Percentiles rank a stretch among this genome's conserved stretches.
Conservation (phyloP, 495 filamentous ascomycete species). For the Polyplosphaeria fusca region DNA sequence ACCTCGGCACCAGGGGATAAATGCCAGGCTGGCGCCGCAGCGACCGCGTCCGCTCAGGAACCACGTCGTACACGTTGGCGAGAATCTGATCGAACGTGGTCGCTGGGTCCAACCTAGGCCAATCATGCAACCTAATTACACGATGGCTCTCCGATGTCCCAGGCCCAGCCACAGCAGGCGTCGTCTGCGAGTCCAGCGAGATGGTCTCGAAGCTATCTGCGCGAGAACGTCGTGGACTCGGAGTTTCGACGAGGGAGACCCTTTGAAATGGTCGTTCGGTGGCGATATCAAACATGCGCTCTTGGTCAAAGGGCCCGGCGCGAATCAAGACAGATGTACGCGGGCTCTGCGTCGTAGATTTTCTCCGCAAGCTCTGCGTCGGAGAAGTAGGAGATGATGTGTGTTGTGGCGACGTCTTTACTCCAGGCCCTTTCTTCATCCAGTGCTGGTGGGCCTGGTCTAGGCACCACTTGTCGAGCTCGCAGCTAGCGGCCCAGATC, state of each 20-base stretch:
- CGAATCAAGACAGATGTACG: not conserved
- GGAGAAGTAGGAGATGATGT: not conserved
- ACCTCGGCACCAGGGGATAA: not conserved
- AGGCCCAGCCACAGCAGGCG: not conserved
- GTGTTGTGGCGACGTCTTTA: not conserved
- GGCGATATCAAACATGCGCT: too few species aligned
- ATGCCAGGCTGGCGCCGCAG: not conserved
- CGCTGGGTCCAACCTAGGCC: not conserved
- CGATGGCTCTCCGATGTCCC: not conserved
- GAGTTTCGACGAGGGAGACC: too few species aligned
- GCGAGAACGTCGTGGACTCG: not conserved
- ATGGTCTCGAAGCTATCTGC: not conserved
- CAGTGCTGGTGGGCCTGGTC: not conserved
- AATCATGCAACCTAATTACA: not conserved
- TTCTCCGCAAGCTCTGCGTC: not conserved
- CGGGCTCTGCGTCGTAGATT: not conserved
- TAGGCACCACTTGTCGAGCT: conserved; percentile 1
- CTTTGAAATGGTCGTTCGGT: too few species aligned
- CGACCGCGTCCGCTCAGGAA: not conserved
- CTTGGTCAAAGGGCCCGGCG: too few species aligned
- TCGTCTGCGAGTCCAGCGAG: not conserved
- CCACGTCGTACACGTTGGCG: too few species aligned
- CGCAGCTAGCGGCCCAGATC: not conserved
- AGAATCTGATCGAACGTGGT: not conserved
- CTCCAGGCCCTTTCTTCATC: not conserved